Percentiles rank a stretch among this genome's conserved stretches.
phyloP scores from a whole-genome alignment of 1,284 basidiomycete genomes.

The Exobasidium cylindrosporum region DNA sequence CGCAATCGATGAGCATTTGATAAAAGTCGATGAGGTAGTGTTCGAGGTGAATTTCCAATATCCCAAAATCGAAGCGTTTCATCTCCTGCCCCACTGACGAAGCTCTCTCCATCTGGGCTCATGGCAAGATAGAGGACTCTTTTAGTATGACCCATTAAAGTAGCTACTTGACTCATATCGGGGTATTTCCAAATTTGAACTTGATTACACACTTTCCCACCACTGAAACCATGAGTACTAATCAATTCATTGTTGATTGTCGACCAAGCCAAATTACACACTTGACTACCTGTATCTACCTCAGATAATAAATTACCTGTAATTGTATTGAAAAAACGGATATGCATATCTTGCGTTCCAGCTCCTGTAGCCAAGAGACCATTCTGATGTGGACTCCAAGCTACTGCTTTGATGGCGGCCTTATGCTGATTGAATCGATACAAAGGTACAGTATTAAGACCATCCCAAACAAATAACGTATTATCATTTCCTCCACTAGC shows the following conservation, averaged over 20 bases:
- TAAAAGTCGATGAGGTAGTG: background rate
- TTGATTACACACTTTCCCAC: conserved; percentile 89
- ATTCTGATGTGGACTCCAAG: conserved; percentile 92
- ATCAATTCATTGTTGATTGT: conserved; percentile 90
- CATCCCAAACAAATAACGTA: conserved; percentile 95
- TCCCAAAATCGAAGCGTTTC: conserved; percentile 90
- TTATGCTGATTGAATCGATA: conserved; percentile 95
- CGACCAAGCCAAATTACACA: conserved; percentile 97
- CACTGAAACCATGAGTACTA: conserved; percentile 94
- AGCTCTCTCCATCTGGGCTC: conserved; percentile 94
- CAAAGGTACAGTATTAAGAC: conserved; percentile 62
- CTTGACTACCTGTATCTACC: conserved; percentile 58
- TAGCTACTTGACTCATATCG: conserved; percentile 68
- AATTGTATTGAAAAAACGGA: conserved; percentile 92
- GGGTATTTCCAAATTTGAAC: conserved; percentile 99
- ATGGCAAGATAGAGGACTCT: conserved; percentile 88
- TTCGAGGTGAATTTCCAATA: conserved; percentile 16
- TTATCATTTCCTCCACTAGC: conserved; percentile 98
- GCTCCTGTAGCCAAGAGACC: conserved; percentile 94
- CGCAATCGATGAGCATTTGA: background rate
- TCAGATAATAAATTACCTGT: conserved; percentile 72
- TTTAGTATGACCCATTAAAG: conserved; percentile 86
- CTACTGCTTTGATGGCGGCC: conserved; percentile 94
- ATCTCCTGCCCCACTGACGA: conserved; percentile 96
- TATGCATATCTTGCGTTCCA: conserved; percentile 92